Evolutionary conservation across 768 basidiomycete species (phyloP).

Genomic region (Fomitopsis pulvina): DNA sequence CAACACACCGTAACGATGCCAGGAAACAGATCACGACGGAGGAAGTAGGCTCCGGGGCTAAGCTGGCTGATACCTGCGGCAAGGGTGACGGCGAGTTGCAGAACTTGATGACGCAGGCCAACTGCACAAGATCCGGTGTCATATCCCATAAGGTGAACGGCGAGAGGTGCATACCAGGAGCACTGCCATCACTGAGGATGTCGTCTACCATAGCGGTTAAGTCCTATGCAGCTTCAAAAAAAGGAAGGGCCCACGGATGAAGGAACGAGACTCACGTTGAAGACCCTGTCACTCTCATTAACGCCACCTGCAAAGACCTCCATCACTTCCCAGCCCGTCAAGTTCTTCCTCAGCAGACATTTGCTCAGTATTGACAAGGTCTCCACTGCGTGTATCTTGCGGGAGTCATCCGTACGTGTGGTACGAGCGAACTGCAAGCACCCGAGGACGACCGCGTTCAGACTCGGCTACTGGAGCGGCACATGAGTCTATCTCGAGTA

Average conservation of each 20-base stretch:
- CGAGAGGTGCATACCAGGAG: conserved; percentile 38
- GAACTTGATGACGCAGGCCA: conserved; percentile 40
- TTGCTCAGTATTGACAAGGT: conserved; percentile 43
- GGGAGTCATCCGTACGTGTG: conserved; percentile 28
- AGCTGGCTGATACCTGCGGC: conserved; percentile 54
- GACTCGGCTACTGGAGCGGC: conserved; percentile 39
- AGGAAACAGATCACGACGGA: conserved; percentile 56
- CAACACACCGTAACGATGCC: conserved; percentile 40
- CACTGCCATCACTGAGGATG: conserved; percentile 36
- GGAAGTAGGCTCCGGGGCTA: conserved; percentile 67
- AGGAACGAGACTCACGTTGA: conserved; percentile 36
- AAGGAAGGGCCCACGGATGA: neutral
- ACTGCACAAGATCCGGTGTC: conserved; percentile 27
- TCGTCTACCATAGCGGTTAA: conserved; percentile 43
- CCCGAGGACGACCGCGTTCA: conserved; percentile 39
- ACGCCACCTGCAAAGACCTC: conserved; percentile 59
- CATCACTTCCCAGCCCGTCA: conserved; percentile 71
- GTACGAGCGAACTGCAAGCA: conserved; percentile 37
- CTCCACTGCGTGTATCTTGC: conserved; percentile 40
- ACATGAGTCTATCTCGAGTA: neutral
- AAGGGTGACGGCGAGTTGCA: conserved; percentile 53
- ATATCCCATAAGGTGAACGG: neutral
- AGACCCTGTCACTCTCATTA: conserved; percentile 47
- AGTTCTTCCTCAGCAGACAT: conserved; percentile 46
- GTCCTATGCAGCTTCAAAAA: conserved; percentile 27